These are phyloP conservation scores for Phragmites australis DNA, from an alignment of 176 grass and related monocot genomes.

Conservation along the genomic window DNA sequence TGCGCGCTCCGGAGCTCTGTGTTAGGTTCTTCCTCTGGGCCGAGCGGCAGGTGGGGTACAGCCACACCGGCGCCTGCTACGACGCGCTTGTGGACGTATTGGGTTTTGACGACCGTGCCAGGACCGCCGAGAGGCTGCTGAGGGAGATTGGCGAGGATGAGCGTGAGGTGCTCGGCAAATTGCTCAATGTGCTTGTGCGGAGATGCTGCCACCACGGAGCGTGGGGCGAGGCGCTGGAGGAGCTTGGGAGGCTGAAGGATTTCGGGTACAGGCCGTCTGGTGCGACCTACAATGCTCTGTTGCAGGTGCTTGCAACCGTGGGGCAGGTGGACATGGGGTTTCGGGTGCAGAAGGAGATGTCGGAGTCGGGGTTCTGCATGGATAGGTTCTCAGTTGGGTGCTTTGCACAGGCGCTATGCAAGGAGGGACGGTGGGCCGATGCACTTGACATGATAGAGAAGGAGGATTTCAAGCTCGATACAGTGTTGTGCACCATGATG, in stretches of 20 bases:
- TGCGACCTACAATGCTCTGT: constrained; percentile 69
- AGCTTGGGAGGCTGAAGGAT: constrained; percentile 79
- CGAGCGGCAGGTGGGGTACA: constrained; percentile 83
- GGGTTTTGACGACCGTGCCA: constrained; percentile 62
- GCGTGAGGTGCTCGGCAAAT: constrained; percentile 70
- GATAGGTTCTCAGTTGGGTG: constrained; percentile 73
- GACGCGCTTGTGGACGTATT: constrained; percentile 61
- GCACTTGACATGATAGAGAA: constrained; percentile 72
- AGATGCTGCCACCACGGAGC: constrained; percentile 61
- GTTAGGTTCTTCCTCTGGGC: constrained; percentile 94
- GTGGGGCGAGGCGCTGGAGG: constrained; percentile 74
- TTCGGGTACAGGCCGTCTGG: constrained; percentile 69
- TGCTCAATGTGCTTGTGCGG: constrained; percentile 86
- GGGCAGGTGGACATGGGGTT: constrained; percentile 73
- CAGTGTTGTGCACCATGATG: constrained; percentile 84
- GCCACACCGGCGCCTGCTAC: constrained; percentile 61
- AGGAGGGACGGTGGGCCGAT: constrained; percentile 59
- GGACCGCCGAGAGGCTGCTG: constrained; percentile 55
- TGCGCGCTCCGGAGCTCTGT: constrained; percentile 62
- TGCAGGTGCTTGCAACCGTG: constrained; percentile 68
- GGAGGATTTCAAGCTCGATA: constrained; percentile 93
- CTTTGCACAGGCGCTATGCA: constrained; percentile 66
- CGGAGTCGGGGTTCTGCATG: constrained; percentile 62
- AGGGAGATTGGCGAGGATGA: constrained; percentile 84
- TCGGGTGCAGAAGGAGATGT: constrained; percentile 85